These are phyloP conservation scores for Abrus precatorius DNA, from an alignment of 306 rosid genomes.

Conservation along the genomic window DNA sequence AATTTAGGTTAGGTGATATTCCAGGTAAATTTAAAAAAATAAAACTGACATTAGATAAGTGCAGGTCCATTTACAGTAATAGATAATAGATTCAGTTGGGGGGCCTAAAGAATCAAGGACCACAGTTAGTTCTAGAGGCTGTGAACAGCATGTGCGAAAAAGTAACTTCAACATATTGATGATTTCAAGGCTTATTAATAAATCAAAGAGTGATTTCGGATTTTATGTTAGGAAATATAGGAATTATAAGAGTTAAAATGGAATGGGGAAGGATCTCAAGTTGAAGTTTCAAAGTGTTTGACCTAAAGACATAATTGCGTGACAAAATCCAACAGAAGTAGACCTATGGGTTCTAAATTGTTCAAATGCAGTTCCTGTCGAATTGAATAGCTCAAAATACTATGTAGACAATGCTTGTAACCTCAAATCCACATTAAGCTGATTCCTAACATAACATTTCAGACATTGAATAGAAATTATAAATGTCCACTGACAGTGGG, in stretches of 20 bases:
- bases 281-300: constrained; percentile 7
- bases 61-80: constrained; percentile 9
- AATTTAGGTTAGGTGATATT: constrained; percentile 12
- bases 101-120: neutral
- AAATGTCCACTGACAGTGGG: neutral
- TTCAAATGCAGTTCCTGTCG: constrained; percentile 17
- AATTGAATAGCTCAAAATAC: neutral
- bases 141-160: constrained; percentile 14
- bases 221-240: constrained; percentile 4
- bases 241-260: neutral
- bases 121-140: neutral
- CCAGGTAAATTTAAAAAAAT: neutral
- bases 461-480: neutral
- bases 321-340: constrained; percentile 22
- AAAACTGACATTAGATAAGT: constrained; percentile 11
- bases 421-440: neutral
- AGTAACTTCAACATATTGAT: neutral
- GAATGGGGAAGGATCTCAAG: constrained; percentile 14
- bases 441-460: neutral
- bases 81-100: neutral
- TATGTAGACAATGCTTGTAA: neutral
- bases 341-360: neutral
- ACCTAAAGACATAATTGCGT: constrained; percentile 16
- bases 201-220: neutral
- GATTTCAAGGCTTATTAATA: neutral